Percentiles rank a stretch among this genome's conserved stretches.
phyloP scores from a whole-genome alignment of 768 basidiomycete genomes.

The Podaxis sp. region DNA sequence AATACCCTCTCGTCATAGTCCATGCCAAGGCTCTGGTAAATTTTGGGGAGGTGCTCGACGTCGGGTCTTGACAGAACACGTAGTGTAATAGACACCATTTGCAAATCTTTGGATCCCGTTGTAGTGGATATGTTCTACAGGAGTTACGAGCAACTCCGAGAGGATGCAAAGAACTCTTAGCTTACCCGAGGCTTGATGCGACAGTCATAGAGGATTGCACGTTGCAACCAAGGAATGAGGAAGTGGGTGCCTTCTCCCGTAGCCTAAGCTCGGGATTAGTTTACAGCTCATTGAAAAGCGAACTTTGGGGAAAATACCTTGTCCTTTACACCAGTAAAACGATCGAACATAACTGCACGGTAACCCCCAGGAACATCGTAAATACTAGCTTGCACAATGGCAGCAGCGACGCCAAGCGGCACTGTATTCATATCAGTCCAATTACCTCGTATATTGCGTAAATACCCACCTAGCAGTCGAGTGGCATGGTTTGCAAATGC shows the following conservation, averaged over 20 bases:
- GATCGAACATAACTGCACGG: constrained; percentile 96
- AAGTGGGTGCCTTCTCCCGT: constrained; percentile 94
- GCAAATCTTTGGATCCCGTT: constrained; percentile 96
- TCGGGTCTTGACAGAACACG: constrained; percentile 95
- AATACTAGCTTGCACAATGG: constrained; percentile 44
- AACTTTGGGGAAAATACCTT: constrained; percentile 39
- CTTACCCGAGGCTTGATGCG: constrained; percentile 92
- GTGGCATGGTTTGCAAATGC: constrained; percentile 37
- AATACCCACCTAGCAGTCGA: constrained; percentile 13
- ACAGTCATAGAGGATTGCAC: constrained; percentile 95
- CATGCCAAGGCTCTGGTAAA: constrained; percentile 91
- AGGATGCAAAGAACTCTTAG: constrained; percentile 5
- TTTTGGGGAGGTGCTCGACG: constrained; percentile 78
- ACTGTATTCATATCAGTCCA: constrained; percentile 24
- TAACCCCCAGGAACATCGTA: constrained; percentile 87
- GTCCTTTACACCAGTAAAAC: constrained; percentile 88
- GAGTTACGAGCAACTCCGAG: constrained; percentile 11
- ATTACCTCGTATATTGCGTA: constrained; percentile 18
- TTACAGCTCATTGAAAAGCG: not conserved
- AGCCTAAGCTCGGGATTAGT: constrained; percentile 44
- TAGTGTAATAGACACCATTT: constrained; percentile 97
- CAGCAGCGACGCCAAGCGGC: constrained; percentile 43
- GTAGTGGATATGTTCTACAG: constrained; percentile 94
- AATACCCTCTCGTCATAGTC: constrained; percentile 98
- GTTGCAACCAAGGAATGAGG: constrained; percentile 92